Evolutionary conservation across 1,284 basidiomycete species (phyloP), one percentile per base, ranked within the genome.

Genomic region (Amylostereum areolatum): DNA sequence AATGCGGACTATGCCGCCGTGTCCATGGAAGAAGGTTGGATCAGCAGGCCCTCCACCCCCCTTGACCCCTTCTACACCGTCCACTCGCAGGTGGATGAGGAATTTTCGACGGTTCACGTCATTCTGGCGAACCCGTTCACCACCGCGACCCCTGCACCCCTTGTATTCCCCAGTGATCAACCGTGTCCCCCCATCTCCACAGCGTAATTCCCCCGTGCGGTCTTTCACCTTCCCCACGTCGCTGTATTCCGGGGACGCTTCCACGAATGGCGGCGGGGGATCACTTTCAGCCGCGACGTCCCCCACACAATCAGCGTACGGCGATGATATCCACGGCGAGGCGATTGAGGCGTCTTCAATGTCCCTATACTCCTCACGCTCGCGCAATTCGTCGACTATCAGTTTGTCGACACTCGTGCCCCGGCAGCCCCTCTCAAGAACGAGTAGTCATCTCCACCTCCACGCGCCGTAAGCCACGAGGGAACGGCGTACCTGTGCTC

Each of bases 11-110:
- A 72, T 50, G 68, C 73, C 18, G 48, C 64, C 10, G 69, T 77
- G 43, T 62, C 73, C 32, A 69, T 87, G 70, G 85, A 87, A 59
- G 85, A 85, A 64, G 84, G 83, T 3, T 55, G 62, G 41, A 27
- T 12, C 8, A 27, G 41, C 25, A 11, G 41, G 25, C 41, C 41
- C 12, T 29, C 18, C 12, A 43, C 41, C 30, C 41, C 41, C 41
- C 8, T 43, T 43, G 4, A 43, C 41, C 7, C 41, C 41, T 28
- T 43, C 41, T 29, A 28, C 41, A 7, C 41, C 41, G 41, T 28
- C n/a, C 6, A 25, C 41, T 24, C 27, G 27, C 25, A 25, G 41
- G 28, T 43, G 41, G 41, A 43, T 43, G 41, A 12, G 28, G 41
- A 43, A 43, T 27, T 6, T 43, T 27, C 18, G 41, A 12, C 41